A percentile compares a stretch with the other conserved stretches of the same genome.
phyloP scores from a whole-genome alignment of 257 asterid species.

The Gentiana macrophylla region DNA sequence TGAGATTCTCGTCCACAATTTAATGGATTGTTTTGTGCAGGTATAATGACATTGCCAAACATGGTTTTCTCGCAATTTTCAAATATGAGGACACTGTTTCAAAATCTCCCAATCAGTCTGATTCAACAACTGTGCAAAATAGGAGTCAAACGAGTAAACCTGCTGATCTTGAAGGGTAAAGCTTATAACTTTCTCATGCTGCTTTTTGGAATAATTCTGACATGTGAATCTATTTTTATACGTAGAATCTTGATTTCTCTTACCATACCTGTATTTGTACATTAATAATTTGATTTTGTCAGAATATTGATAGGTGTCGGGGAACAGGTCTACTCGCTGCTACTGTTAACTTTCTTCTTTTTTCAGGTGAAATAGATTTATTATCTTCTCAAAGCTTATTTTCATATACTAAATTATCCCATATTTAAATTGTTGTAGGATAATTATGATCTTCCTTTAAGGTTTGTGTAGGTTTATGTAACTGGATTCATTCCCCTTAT shows the following conservation, averaged over 20 bases:
- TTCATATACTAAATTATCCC: constrained; percentile 11
- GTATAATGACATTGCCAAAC: constrained; percentile 86
- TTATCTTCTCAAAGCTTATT: not conserved
- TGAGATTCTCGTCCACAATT: constrained; percentile 1
- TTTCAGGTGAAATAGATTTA: constrained; percentile 45
- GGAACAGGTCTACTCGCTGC: constrained; percentile 80
- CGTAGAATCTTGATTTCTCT: no score
- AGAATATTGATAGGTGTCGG: constrained; percentile 79
- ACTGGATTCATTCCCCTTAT: constrained; percentile 64
- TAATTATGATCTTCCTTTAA: constrained; percentile 7
- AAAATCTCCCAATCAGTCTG: constrained; percentile 31
- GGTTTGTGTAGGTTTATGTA: constrained; percentile 51
- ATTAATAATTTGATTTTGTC: constrained; percentile 13
- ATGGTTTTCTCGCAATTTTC: constrained; percentile 65
- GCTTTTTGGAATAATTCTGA: constrained; percentile 3
- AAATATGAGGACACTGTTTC: constrained; percentile 27
- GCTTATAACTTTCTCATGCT: constrained; percentile 4
- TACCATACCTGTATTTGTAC: constrained; percentile 3
- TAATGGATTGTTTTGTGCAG: constrained; percentile 25
- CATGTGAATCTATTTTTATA: no score
- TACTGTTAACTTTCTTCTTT: constrained; percentile 84
- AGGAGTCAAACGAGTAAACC: constrained; percentile 35
- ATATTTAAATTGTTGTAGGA: constrained; percentile 5
- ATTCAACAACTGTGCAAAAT: constrained; percentile 18
- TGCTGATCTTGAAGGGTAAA: constrained; percentile 66